These are phyloP conservation scores for Acacia crassicarpa DNA, from an alignment of 306 rosid species.

Conservation along the genomic window DNA sequence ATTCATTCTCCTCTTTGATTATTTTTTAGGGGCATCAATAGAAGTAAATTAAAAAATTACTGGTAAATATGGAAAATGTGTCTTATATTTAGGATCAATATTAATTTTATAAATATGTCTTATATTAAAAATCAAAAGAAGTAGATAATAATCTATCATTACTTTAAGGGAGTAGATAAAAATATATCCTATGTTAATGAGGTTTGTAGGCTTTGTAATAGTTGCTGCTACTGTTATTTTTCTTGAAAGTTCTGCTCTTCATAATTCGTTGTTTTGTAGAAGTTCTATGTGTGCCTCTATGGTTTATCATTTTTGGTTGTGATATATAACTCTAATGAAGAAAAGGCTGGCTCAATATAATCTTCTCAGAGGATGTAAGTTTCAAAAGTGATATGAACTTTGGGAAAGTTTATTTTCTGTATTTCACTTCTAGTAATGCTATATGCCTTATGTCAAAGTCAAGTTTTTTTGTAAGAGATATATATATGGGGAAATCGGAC, in stretches of 20 bases:
- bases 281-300: not conserved
- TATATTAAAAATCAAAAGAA: too few species aligned
- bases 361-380: not conserved
- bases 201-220: too few species aligned
- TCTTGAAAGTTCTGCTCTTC: not conserved
- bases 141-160: too few species aligned
- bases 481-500: too few species aligned
- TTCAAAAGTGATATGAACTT: not conserved
- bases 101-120: too few species aligned
- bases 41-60: too few species aligned
- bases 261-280: not conserved
- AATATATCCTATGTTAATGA: too few species aligned
- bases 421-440: not conserved
- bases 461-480: not conserved
- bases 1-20: too few species aligned
- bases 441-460: not conserved
- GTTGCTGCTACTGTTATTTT: not conserved
- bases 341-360: not conserved
- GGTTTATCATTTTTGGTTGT: not conserved
- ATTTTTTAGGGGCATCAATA: too few species aligned
- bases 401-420: not conserved
- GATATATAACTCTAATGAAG: not conserved
- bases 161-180: too few species aligned
- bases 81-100: too few species aligned
- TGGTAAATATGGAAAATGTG: too few species aligned